Evolutionary conservation across 768 basidiomycete genomes (phyloP).

Genomic region (Auriscalpium orientale): DNA sequence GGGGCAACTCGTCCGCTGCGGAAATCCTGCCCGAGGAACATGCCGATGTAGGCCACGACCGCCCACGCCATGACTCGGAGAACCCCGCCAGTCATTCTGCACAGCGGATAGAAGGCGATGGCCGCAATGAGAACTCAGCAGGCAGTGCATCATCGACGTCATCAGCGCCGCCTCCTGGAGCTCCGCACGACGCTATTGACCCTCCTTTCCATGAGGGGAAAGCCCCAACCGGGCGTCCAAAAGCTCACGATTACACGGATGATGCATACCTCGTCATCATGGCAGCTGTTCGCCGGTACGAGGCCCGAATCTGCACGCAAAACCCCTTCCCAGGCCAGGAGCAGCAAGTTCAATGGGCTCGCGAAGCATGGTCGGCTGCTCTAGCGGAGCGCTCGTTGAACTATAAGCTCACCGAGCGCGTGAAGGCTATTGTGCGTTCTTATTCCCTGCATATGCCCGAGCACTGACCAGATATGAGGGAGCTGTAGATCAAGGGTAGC

Average conservation of each 20-base stretch:
- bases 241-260: background rate
- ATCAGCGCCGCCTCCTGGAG: too few species aligned
- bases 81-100: too few species aligned
- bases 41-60: too few species aligned
- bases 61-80: too few species aligned
- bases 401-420: background rate
- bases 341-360: constrained; percentile 15
- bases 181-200: background rate
- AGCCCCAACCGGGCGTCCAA: background rate
- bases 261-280: background rate
- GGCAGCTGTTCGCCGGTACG: background rate
- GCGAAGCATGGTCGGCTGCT: background rate
- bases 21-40: too few species aligned
- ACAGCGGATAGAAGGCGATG: too few species aligned
- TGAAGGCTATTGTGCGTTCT: background rate
- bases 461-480: background rate
- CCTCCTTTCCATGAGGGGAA: background rate
- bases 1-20: too few species aligned
- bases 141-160: too few species aligned
- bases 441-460: background rate
- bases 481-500: background rate
- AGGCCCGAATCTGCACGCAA: constrained; percentile 12
- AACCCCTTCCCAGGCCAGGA: constrained; percentile 5
- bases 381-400: background rate
- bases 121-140: too few species aligned